Percentiles rank a stretch among this genome's conserved stretches.
These are phyloP conservation scores for Vanderwaltozyma tropicalis DNA, from an alignment of 805 yeast species.

Conservation along the genomic window DNA sequence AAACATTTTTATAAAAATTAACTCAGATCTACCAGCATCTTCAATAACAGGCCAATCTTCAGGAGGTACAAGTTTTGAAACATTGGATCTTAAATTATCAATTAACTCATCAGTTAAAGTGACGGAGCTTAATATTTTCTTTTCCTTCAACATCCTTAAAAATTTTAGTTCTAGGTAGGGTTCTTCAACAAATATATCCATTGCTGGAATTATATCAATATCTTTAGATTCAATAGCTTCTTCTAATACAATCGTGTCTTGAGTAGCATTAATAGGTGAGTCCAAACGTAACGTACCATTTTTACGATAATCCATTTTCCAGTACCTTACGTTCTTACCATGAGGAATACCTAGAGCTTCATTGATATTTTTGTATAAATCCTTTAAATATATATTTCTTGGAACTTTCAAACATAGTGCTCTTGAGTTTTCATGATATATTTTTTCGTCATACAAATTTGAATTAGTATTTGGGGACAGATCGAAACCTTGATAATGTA, in stretches of 20 bases:
- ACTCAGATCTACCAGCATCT: conserved; percentile 8
- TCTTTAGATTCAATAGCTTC: conserved; percentile 32
- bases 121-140: conserved; percentile 5
- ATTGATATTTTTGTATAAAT: conserved; percentile 42
- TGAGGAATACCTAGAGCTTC: conserved; percentile 32
- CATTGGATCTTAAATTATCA: conserved; percentile 13
- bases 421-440: conserved; percentile 35
- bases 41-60: conserved; percentile 7
- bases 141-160: conserved; percentile 10
- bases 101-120: conserved; percentile 14
- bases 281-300: conserved; percentile 65
- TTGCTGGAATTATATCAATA: conserved; percentile 29
- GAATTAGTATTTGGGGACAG: conserved; percentile 50
- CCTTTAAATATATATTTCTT: conserved; percentile 44
- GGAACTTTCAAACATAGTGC: conserved; percentile 44
- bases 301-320: conserved; percentile 57
- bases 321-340: conserved; percentile 38
- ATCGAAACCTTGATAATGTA: conserved; percentile 63
- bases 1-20: conserved; percentile 54
- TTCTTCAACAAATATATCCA: conserved; percentile 62
- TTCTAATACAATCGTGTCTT: conserved; percentile 33
- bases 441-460: conserved; percentile 38
- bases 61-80: conserved; percentile 5
- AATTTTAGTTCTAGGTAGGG: conserved; percentile 25
- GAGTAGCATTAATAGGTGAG: conserved; percentile 24